A percentile compares a stretch with the other conserved stretches of the same genome.
These are phyloP conservation scores for Grosmannia serpens DNA, from an alignment of 2,329 filamentous ascomycete genomes.

Conservation along the genomic window DNA sequence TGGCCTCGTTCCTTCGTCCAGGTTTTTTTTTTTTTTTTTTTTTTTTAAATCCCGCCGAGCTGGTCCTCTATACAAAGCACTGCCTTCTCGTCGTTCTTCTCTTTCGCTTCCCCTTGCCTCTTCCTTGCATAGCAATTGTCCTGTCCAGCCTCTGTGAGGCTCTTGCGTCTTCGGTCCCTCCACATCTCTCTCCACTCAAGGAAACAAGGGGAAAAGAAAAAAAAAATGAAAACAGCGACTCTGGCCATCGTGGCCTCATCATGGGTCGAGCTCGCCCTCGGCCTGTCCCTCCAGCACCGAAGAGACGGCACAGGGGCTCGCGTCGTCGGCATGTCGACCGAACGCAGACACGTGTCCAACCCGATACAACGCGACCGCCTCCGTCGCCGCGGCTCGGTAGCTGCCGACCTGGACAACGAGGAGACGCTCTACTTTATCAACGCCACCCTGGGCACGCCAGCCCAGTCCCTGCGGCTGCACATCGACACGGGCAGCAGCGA, in stretches of 20 bases:
- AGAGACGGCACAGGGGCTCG: conserved; percentile 22
- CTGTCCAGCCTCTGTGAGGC: not conserved
- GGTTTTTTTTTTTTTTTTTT: not conserved
- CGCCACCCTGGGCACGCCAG: conserved; percentile 49
- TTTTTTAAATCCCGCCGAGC: not conserved
- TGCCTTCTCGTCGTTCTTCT: not conserved
- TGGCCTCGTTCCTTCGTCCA: not conserved
- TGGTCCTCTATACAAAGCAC: not conserved
- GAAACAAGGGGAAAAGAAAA: too few relatives aligned
- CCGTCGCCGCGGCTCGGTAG: conserved; percentile 31
- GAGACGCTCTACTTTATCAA: conserved; percentile 56
- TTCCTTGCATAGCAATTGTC: too few relatives aligned
- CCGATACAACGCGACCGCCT: conserved; percentile 29
- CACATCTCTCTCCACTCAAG: too few relatives aligned
- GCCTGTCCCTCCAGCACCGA: conserved; percentile 19
- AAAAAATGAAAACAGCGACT: conserved; percentile 24
- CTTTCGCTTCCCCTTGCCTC: not conserved
- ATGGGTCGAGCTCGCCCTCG: conserved; percentile 14
- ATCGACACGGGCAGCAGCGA: conserved; percentile 61
- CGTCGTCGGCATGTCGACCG: conserved; percentile 34
- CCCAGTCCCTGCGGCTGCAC: conserved; percentile 44
- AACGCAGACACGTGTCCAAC: conserved; percentile 27
- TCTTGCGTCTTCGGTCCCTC: not conserved
- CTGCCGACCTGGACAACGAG: conserved; percentile 43
- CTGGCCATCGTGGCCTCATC: conserved; percentile 16